Evolutionary conservation across 441 rosid species (phyloP).

Genomic region (Erysimum pusillum): DNA sequence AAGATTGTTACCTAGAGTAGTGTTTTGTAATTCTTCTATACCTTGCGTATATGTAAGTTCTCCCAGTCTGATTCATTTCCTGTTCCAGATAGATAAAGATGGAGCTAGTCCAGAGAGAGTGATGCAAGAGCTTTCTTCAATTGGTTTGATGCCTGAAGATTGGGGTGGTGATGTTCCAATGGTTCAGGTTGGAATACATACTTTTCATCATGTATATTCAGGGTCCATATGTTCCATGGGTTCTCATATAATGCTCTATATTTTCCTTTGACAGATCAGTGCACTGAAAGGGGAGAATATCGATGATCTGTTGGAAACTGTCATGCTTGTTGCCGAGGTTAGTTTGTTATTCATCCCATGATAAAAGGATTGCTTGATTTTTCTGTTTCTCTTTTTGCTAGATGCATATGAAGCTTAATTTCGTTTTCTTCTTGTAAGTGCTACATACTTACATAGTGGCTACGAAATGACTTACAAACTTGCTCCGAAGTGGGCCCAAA

Average conservation of each 20-base stretch:
- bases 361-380: constrained; percentile 17
- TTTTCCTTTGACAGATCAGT: constrained; percentile 75
- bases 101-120: constrained; percentile 97
- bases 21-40: constrained; percentile 35
- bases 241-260: constrained; percentile 40
- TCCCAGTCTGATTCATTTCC: constrained; percentile 30
- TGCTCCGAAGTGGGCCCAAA: constrained; percentile 17
- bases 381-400: constrained; percentile 6
- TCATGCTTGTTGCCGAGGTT: constrained; percentile 99
- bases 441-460: constrained; percentile 23
- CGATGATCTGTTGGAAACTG: constrained; percentile 90
- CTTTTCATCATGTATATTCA: constrained; percentile 33
- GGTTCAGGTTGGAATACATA: constrained; percentile 77
- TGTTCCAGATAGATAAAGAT: constrained; percentile 88
- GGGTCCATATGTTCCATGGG: constrained; percentile 33
- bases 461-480: constrained; percentile 7
- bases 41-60: constrained; percentile 39
- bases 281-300: constrained; percentile 92
- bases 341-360: constrained; percentile 42
- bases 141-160: constrained; percentile 97
- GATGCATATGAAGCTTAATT: constrained; percentile 26
- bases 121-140: constrained; percentile 95
- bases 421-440: constrained; percentile 15
- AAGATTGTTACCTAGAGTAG: constrained; percentile 23
- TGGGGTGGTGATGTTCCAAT: constrained; percentile 99